A percentile compares a stretch with the other conserved stretches of the same genome.
These are phyloP conservation scores for Penicillium canariense DNA, from an alignment of 495 filamentous ascomycete genomes.

Conservation along the genomic window DNA sequence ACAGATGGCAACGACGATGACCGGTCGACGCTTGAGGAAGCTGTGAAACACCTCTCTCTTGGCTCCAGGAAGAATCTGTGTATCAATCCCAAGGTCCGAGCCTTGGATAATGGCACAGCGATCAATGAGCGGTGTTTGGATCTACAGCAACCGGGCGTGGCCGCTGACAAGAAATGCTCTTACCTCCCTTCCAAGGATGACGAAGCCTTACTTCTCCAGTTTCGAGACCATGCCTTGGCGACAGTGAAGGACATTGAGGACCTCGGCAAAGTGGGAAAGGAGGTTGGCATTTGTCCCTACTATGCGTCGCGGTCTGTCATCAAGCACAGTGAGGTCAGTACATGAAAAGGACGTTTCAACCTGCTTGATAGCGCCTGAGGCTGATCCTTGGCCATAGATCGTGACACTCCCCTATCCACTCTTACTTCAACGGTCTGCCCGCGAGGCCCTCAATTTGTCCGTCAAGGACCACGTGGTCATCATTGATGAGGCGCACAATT, in stretches of 20 bases:
- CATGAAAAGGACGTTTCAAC: background rate
- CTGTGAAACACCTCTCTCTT: conserved; percentile 79
- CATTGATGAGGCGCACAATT: conserved; percentile 95
- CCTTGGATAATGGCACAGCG: conserved; percentile 68
- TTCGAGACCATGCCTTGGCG: conserved; percentile 85
- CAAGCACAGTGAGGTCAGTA: conserved; percentile 68
- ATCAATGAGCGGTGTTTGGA: conserved; percentile 97
- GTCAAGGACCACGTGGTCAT: conserved; percentile 86
- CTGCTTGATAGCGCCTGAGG: background rate
- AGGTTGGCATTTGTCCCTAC: conserved; percentile 86
- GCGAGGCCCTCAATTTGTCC: conserved; percentile 83
- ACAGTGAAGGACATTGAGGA: conserved; percentile 93
- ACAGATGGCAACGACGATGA: conserved; percentile 23
- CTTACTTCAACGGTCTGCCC: conserved; percentile 81
- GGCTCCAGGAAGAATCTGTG: conserved; percentile 92
- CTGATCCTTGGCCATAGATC: conserved; percentile 51
- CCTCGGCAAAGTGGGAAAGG: conserved; percentile 70
- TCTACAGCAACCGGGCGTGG: conserved; percentile 71
- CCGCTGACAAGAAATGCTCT: conserved; percentile 66
- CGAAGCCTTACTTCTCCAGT: conserved; percentile 67
- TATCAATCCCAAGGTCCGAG: conserved; percentile 79
- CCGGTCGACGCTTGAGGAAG: conserved; percentile 49
- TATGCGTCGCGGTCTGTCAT: conserved; percentile 86
- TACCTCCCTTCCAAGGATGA: conserved; percentile 79
- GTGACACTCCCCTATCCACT: conserved; percentile 92